Evolutionary conservation across 2,329 filamentous ascomycete genomes (phyloP).

Genomic region (Monosporascus ibericus): DNA sequence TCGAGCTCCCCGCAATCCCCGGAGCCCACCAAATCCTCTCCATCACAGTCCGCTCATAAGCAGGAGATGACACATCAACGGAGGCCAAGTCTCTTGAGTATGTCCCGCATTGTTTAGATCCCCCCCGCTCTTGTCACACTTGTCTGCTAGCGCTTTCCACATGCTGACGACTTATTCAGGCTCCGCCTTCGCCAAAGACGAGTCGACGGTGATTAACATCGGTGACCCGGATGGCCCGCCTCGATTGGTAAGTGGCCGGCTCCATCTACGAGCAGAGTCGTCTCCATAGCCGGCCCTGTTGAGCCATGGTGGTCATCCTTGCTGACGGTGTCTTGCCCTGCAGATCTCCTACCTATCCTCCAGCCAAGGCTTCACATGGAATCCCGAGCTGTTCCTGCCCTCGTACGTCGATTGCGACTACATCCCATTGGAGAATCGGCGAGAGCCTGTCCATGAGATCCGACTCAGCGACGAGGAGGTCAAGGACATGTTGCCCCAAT

Average conservation of each 20-base stretch:
- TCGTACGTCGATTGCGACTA: conserved; percentile 72
- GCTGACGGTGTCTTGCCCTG: conserved; percentile 13
- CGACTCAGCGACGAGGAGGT: conserved; percentile 71
- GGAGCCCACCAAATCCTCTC: conserved; percentile 31
- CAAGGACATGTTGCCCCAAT: conserved; percentile 61
- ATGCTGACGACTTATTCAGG: conserved; percentile 42
- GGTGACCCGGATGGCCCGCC: conserved; percentile 68
- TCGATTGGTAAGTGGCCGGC: conserved; percentile 51
- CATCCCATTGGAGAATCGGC: conserved; percentile 66
- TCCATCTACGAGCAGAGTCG: background rate
- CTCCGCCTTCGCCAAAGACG: conserved; percentile 64
- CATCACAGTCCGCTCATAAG: conserved; percentile 34
- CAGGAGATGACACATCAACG: conserved; percentile 44
- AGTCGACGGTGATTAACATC: conserved; percentile 77
- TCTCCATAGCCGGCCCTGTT: background rate
- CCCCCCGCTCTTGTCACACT: conserved; percentile 14
- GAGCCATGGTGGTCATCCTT: conserved; percentile 3
- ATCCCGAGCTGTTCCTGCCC: conserved; percentile 78
- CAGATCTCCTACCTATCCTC: conserved; percentile 76
- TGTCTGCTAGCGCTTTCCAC: conserved; percentile 7
- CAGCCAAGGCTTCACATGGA: conserved; percentile 78
- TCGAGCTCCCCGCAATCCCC: conserved; percentile 50
- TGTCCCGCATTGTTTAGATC: conserved; percentile 12
- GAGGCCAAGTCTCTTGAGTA: conserved; percentile 59
- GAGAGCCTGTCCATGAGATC: conserved; percentile 75